phyloP scores from a whole-genome alignment of 495 filamentous ascomycete genomes.

The Penicillium soppii region DNA sequence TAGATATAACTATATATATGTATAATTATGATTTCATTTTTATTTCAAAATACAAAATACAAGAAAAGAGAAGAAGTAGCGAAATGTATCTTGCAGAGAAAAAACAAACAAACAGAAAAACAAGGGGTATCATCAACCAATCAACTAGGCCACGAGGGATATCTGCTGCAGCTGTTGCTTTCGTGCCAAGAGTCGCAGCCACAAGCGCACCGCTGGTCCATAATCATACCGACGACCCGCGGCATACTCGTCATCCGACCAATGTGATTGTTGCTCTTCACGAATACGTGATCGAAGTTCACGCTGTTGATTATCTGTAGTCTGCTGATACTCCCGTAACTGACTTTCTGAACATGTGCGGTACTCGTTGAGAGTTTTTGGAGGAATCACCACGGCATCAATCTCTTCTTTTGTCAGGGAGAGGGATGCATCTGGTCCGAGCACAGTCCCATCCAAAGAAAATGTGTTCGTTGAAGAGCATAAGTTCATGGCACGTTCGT shows the following conservation, averaged over 20 bases:
- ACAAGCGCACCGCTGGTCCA: slow-evolving; percentile 44
- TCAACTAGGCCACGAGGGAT: slow-evolving; percentile 7
- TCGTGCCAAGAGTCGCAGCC: slow-evolving; percentile 44
- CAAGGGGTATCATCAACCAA: slow-evolving; percentile 6
- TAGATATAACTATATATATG: no score
- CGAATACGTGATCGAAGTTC: slow-evolving; percentile 38
- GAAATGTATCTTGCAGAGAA: not conserved
- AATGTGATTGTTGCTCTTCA: slow-evolving; percentile 42
- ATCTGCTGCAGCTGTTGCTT: slow-evolving; percentile 37
- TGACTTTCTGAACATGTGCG: slow-evolving; percentile 21
- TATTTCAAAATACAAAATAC: no score
- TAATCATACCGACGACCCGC: slow-evolving; percentile 48
- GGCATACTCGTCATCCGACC: slow-evolving; percentile 46
- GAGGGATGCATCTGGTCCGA: slow-evolving; percentile 34
- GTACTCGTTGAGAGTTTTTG: slow-evolving; percentile 14
- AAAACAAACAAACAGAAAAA: no score
- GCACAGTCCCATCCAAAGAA: slow-evolving; percentile 20
- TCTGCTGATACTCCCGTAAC: slow-evolving; percentile 24
- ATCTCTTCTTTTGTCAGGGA: slow-evolving; percentile 34
- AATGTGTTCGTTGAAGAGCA: not conserved
- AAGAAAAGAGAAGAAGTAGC: no score
- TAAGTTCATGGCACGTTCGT: slow-evolving; percentile 28
- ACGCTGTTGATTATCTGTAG: slow-evolving; percentile 33
- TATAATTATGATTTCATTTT: no score
- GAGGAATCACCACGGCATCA: slow-evolving; percentile 26